Evolutionary conservation across 106 monocot species (phyloP).

Genomic region (Hemerocallis citrina): DNA sequence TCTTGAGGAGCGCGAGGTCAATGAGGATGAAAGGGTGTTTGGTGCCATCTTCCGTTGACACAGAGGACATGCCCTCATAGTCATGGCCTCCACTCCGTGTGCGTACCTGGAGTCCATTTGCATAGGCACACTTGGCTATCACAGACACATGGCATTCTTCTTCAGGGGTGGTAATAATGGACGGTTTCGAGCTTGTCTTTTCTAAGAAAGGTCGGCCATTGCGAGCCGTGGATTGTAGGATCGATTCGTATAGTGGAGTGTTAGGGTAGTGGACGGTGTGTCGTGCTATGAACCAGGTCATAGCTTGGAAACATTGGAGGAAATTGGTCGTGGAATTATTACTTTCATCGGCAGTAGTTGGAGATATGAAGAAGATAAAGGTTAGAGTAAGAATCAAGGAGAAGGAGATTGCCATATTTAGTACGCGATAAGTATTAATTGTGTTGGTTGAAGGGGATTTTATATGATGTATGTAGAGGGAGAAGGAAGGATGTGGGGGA

Average conservation of each 20-base stretch:
- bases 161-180: not conserved
- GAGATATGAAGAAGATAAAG: too few relatives aligned
- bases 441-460: too few relatives aligned
- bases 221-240: not conserved
- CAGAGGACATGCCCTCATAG: conserved; percentile 11
- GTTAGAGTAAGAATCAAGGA: too few relatives aligned
- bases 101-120: not conserved
- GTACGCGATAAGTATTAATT: too few relatives aligned
- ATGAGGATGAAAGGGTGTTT: not conserved
- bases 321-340: not conserved
- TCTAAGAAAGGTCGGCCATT: not conserved
- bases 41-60: not conserved
- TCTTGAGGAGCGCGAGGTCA: not conserved
- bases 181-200: not conserved
- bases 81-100: conserved; percentile 11
- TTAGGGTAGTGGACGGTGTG: not conserved
- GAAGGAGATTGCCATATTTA: too few relatives aligned
- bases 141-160: not conserved
- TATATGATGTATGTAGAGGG: too few relatives aligned
- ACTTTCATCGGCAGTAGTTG: too few relatives aligned
- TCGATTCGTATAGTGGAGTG: not conserved
- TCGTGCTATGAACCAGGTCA: not conserved
- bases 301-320: not conserved
- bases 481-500: too few relatives aligned
- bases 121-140: not conserved